These are phyloP conservation scores for Ophiocordyceps polyrhachis-furcata DNA, from an alignment of 2,329 filamentous ascomycete species.

Conservation along the genomic window DNA sequence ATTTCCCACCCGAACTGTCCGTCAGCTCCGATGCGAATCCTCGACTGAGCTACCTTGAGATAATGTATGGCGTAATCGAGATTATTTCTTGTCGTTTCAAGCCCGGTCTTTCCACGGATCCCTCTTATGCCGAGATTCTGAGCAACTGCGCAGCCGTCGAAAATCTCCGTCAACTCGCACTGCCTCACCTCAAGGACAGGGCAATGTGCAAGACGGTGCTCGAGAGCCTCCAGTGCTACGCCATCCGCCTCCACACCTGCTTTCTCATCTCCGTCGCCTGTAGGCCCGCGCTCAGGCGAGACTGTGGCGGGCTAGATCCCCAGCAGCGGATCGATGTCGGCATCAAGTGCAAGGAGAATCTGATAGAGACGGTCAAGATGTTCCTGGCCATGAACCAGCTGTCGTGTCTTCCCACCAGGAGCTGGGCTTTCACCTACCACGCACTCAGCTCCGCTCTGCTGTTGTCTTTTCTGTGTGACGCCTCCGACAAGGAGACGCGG, in stretches of 20 bases:
- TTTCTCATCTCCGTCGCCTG: slow-evolving; percentile 49
- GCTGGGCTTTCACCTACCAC: slow-evolving; percentile 51
- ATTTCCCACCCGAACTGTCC: slow-evolving; percentile 30
- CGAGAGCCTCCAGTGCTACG: slow-evolving; percentile 44
- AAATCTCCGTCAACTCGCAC: slow-evolving; percentile 27
- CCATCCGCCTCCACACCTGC: slow-evolving; percentile 44
- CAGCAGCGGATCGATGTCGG: slow-evolving; percentile 35
- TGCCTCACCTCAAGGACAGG: slow-evolving; percentile 35
- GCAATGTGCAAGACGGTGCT: slow-evolving; percentile 45
- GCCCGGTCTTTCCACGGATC: slow-evolving; percentile 30
- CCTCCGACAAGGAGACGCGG: slow-evolving; percentile 43
- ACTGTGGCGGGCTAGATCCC: slow-evolving; percentile 26
- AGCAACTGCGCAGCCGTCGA: slow-evolving; percentile 37
- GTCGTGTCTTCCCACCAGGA: slow-evolving; percentile 45
- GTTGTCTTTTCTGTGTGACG: slow-evolving; percentile 43
- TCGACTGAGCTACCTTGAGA: slow-evolving; percentile 33
- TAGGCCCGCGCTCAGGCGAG: slow-evolving; percentile 39
- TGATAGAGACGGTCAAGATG: slow-evolving; percentile 49
- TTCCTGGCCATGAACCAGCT: slow-evolving; percentile 51
- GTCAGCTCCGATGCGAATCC: slow-evolving; percentile 9
- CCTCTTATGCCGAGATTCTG: slow-evolving; percentile 35
- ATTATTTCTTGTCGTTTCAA: slow-evolving; percentile 39
- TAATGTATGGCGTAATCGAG: slow-evolving; percentile 45
- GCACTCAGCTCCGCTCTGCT: slow-evolving; percentile 46
- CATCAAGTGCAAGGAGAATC: slow-evolving; percentile 40